Evolutionary conservation across 495 filamentous ascomycete species (phyloP), one percentile per base, ranked within the genome.

Genomic region (Aspergillus avenaceus): DNA sequence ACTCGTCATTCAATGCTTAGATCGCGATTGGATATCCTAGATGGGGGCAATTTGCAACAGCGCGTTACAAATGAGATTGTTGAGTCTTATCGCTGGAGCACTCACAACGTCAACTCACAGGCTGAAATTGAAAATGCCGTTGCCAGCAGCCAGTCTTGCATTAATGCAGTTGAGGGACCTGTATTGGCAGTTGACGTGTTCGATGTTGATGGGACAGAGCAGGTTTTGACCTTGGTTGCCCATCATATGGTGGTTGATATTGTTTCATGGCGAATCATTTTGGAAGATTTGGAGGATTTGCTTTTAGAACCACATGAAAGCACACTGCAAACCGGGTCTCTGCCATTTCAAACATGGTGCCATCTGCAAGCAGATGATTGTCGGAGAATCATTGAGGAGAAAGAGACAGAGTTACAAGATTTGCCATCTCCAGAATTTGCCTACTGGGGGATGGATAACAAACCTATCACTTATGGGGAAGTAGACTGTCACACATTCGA

Each of bases 1-100:
- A 68, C 63, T 1, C 80, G 81, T 5, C 87, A 91, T 49, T 79
- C 84, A 4, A 89, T 89, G 86, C 73, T 91, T n/a, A 74, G 85
- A 21, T 78, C 79, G n/a, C 78, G 86, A 5, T 88, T 85, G 54
- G 65, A 57, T 13, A 62, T 66, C 8, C 43, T 59, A 12, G 58
- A 49, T 5, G 19, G 34, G 1, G 62, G 56, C 2, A 55, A 56
- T 13, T 64, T 65, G 13, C 63, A 58, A 34, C 74, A 78, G 49
- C 54, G 55, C 1, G 66, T 78, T 22, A 73, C 66, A 0, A 28
- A 46, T 5, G 66, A 75, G 22, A 59, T 74, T 12, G 46, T 59
- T 26, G 58, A 56, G 1, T 76, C 76, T 1, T 77, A 72, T 52
- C 43, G 63, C 8, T 69, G 69, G 49, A 49, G 58, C 2, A 41